These are phyloP conservation scores for Elsinoe ampelina DNA, from an alignment of 2,329 filamentous ascomycete genomes.

Conservation along the genomic window DNA sequence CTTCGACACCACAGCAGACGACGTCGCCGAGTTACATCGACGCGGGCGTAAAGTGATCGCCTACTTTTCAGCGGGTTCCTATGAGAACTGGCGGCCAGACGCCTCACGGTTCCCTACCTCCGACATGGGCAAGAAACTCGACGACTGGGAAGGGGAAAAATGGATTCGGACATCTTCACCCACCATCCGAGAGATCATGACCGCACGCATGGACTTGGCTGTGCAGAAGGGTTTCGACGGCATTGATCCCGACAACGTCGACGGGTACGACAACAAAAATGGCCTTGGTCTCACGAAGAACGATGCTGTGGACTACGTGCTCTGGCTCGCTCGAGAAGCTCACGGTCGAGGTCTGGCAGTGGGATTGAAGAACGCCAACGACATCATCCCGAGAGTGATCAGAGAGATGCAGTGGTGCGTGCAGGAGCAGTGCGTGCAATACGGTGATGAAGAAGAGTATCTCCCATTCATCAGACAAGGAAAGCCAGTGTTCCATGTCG, in stretches of 20 bases:
- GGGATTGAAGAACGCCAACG: constrained; percentile 60
- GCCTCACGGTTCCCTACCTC: constrained; percentile 42
- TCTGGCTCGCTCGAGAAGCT: constrained; percentile 50
- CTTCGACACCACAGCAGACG: constrained; percentile 42
- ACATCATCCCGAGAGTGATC: constrained; percentile 46
- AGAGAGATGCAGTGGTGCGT: constrained; percentile 54
- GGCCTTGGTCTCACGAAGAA: constrained; percentile 48
- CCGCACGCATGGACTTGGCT: constrained; percentile 49
- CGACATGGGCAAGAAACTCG: constrained; percentile 50
- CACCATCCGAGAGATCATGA: constrained; percentile 56
- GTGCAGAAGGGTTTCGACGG: constrained; percentile 32
- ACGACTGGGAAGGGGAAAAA: constrained; percentile 57
- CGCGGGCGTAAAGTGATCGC: constrained; percentile 56
- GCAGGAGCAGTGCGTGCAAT: constrained; percentile 59
- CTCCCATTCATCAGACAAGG: constrained; percentile 47
- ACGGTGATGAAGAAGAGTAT: constrained; percentile 51
- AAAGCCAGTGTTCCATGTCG: constrained; percentile 66
- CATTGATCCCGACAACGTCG: constrained; percentile 27
- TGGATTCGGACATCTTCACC: constrained; percentile 55
- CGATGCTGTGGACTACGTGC: constrained; percentile 51
- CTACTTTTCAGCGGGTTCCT: constrained; percentile 63
- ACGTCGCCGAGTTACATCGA: constrained; percentile 40
- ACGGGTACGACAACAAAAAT: constrained; percentile 43
- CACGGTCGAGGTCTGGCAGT: constrained; percentile 47
- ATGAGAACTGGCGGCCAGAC: constrained; percentile 54